Evolutionary conservation across 306 rosid genomes (phyloP), one percentile per base, ranked within the genome.

Genomic region (Fagus crenata): DNA sequence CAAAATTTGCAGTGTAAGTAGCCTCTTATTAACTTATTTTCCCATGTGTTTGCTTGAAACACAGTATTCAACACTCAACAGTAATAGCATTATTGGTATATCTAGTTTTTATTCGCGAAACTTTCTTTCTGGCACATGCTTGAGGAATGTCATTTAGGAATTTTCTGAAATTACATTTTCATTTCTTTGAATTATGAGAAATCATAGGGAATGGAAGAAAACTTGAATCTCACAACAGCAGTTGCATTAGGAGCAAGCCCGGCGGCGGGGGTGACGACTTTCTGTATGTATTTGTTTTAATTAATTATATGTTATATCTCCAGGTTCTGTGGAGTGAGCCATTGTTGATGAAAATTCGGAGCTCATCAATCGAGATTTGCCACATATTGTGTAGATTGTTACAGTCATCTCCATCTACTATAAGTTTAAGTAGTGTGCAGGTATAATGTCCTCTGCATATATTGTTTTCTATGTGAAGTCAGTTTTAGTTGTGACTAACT

Each of bases 261-360:
- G 22, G 18, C 12, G 15, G 22, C 73, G 28, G 55, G 28, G 1
- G 3, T n/a, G 55, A 65, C 0, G 40, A 40, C 69, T 35, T 74
- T 41, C 18, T 40, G 13, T 49, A 53, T 78, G 18, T 15, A 71
- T 43, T 78, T 18, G 63, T 72, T 58, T 70, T 78, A 28, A 71
- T 64, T 53, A 14, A 4, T 9, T 69, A 40, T 76, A 56, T 67
- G 55, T 74, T 81, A 13, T 80, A 42, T 86, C 81, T 79, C 78
- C 93, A 95, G 98, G 90, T 89, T 75, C 84, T 87, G 77, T 71
- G 63, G 81, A 81, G 91, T 78, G 97, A 89, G 67, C 84, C 82
- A 14, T 75, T 95, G 89, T 81, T 92, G 73, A 84, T 82, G 79
- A 88, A 86, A 78, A 81, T 95, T 51, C 91, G 81, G 78, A 78